Evolutionary conservation across 2,329 filamentous ascomycete genomes (phyloP).

Genomic region (Leptographium procerum): DNA sequence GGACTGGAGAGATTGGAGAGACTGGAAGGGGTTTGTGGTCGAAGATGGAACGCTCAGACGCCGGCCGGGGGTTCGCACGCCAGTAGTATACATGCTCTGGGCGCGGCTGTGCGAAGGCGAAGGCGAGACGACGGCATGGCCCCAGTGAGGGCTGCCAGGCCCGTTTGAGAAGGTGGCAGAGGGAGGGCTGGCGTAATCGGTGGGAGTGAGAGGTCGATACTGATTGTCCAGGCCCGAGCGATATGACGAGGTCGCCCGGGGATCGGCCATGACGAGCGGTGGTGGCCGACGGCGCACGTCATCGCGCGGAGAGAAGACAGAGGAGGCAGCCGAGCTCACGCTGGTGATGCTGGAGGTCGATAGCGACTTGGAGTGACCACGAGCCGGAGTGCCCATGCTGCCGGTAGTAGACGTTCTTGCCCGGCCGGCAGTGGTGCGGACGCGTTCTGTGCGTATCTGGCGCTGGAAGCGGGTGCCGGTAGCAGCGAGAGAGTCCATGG

Average conservation of each 20-base stretch:
- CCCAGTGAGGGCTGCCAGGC: constrained; percentile 66
- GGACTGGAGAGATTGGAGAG: too few relatives aligned
- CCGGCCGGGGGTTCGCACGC: constrained; percentile 55
- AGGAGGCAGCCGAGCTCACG: constrained; percentile 53
- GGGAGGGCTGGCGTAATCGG: constrained; percentile 70
- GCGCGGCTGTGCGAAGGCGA: constrained; percentile 56
- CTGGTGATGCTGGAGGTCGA: constrained; percentile 81
- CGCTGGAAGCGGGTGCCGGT: constrained; percentile 86
- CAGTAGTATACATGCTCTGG: constrained; percentile 58
- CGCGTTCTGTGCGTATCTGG: constrained; percentile 79
- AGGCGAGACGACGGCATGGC: constrained; percentile 59
- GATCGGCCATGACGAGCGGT: constrained; percentile 72
- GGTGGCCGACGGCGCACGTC: constrained; percentile 64
- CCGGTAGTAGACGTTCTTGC: constrained; percentile 68
- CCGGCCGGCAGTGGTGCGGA: constrained; percentile 53
- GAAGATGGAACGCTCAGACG: constrained; percentile 70
- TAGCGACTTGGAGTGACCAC: constrained; percentile 75
- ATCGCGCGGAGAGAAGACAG: constrained; percentile 53
- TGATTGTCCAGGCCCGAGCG: constrained; percentile 52
- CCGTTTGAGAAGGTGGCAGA: constrained; percentile 72
- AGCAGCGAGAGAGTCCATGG: constrained; percentile 82
- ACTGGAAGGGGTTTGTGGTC: constrained; percentile 61
- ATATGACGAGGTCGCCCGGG: constrained; percentile 54
- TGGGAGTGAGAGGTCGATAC: constrained; percentile 56
- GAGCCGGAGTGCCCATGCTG: constrained; percentile 56